Evolutionary conservation across 1,284 basidiomycete genomes (phyloP), one percentile per base, ranked within the genome.

Genomic region (Pholiota adiposa): DNA sequence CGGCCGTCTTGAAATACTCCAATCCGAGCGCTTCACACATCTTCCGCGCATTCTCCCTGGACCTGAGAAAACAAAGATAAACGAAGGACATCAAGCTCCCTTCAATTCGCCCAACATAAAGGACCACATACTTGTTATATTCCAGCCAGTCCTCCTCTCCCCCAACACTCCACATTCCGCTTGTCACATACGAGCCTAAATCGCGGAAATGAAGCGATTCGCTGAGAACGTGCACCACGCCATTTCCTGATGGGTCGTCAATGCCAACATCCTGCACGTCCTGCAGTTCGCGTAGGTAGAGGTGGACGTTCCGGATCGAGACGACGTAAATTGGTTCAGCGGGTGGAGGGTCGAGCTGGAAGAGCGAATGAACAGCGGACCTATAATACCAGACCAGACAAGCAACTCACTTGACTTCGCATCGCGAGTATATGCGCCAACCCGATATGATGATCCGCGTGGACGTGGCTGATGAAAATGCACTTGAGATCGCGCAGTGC

Each of bases 391-490:
- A n/a, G n/a, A n/a, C n/a, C 16, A 6, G 27, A n/a, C 54, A 9
- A 41, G 46, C 48, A 6, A 75, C 84, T 62, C 60, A 96, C 94
- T 75, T 81, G 78, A 52, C 82, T 81, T 57, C 97, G 83, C 76
- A 90, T 88, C 0, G 85, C 78, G 11, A 98, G 80, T 14, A 98
- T 74, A 53, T 88, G 84, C 0, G 87, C 81, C 27, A 97, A 72
- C 1, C 97, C 97, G 51, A 92, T 84, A 71, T 98, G 96, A 72
- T 98, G 96, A 71, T 98, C 97, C 0, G 85, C 96, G 70, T 98
- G 96, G 68, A 92, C 84, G 72, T 98, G 97, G 65, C 92, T 95
- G 65, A 97, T 81, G 73, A 90, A 98, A 29, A 98, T 83, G 69
- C 93, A 85, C 64, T 85, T 88, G 31, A 97, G 73, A 51, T 90